These are phyloP conservation scores for Elongisporangium prolatum DNA, from an alignment of 352 stramenopile species.

Conservation along the genomic window DNA sequence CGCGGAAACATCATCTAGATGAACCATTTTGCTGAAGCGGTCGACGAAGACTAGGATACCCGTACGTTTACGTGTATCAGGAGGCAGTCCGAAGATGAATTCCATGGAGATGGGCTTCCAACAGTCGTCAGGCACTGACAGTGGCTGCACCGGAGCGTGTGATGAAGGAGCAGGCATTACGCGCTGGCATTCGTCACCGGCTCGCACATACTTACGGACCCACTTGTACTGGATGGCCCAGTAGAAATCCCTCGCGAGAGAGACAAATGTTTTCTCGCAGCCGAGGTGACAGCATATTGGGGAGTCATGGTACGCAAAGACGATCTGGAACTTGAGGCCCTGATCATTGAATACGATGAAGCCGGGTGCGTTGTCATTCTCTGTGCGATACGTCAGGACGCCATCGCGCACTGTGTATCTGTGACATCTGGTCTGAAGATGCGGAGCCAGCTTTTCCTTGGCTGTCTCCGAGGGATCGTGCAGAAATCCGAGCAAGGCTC, in stretches of 20 bases:
- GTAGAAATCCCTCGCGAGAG: conserved; percentile 13
- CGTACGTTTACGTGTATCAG: conserved; percentile 4
- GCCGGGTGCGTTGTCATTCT: neutral
- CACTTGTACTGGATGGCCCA: conserved; percentile 23
- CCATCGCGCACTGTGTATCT: too few species aligned
- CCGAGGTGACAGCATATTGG: conserved; percentile 11
- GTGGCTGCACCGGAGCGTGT: conserved; percentile 4
- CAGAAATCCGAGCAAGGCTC: too few species aligned
- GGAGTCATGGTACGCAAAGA: conserved; percentile 13
- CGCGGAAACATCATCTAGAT: conserved; percentile 5
- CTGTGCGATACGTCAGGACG: conserved; percentile 9
- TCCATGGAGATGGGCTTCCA: conserved; percentile 11
- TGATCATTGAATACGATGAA: conserved; percentile 9
- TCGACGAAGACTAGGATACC: conserved; percentile 24
- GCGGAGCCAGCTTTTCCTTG: too few species aligned
- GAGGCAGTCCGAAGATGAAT: conserved; percentile 12
- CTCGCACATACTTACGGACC: conserved; percentile 9
- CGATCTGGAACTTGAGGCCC: conserved; percentile 6
- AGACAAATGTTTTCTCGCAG: conserved; percentile 8
- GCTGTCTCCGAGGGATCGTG: too few species aligned
- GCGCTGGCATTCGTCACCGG: conserved; percentile 14
- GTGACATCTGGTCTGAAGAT: too few species aligned
- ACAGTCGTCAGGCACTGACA: conserved; percentile 8
- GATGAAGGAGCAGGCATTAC: conserved; percentile 9
- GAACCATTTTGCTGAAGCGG: conserved; percentile 23